These are phyloP conservation scores for Nannochloris sp. DNA, from an alignment of 139 green algal species.

Conservation along the genomic window DNA sequence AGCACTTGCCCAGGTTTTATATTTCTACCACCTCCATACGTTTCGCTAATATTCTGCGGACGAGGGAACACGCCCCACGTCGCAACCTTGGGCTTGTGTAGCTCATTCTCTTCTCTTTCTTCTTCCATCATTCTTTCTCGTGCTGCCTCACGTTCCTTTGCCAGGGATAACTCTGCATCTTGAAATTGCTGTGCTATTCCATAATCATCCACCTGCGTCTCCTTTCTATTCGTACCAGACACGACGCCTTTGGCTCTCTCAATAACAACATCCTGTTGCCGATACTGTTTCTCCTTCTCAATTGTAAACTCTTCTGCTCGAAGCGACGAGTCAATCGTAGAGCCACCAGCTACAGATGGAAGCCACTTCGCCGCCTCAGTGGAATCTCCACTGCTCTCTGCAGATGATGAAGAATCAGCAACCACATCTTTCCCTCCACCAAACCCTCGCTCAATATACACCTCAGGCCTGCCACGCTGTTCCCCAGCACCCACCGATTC, in stretches of 20 bases:
- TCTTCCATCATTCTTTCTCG: neutral
- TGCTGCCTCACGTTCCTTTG: conserved; percentile 6
- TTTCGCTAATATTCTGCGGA: conserved; percentile 68
- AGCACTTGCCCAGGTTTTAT: conserved; percentile 63
- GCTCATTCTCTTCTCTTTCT: conserved; percentile 15
- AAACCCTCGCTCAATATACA: neutral
- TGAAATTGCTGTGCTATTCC: conserved; percentile 5
- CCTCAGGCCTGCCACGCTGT: neutral
- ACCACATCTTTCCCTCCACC: neutral
- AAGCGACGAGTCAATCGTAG: conserved; percentile 17
- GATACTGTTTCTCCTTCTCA: conserved; percentile 36
- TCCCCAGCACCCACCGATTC: neutral
- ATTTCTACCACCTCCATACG: conserved; percentile 65
- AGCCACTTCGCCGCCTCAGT: conserved; percentile 30
- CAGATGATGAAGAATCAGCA: too few relatives aligned
- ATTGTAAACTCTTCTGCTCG: conserved; percentile 53
- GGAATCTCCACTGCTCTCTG: conserved; percentile 16
- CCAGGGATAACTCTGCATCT: conserved; percentile 9
- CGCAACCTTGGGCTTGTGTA: conserved; percentile 38
- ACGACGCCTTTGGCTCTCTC: conserved; percentile 8
- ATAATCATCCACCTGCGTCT: conserved; percentile 8
- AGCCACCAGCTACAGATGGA: conserved; percentile 5
- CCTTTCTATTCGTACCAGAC: neutral
- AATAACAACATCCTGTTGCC: conserved; percentile 10
- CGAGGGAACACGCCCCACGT: conserved; percentile 82